phyloP scores from a whole-genome alignment of 148 eudicot species.

The Euryodendron excelsum region DNA sequence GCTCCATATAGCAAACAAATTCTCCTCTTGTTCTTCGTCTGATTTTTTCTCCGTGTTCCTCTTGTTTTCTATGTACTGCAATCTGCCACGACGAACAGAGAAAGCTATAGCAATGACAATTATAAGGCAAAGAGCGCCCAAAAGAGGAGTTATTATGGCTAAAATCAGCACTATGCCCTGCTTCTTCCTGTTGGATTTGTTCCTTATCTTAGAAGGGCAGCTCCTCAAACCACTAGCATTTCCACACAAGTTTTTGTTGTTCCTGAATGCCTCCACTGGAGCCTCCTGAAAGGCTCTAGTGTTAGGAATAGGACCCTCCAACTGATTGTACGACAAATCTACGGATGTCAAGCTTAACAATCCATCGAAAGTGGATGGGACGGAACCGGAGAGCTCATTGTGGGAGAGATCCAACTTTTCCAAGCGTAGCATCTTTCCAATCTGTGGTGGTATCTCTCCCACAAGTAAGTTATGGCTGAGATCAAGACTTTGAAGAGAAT shows the following conservation, averaged over 20 bases:
- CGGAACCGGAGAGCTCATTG: slow-evolving; percentile 43
- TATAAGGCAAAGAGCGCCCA: slow-evolving; percentile 21
- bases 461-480: neutral
- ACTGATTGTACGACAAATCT: slow-evolving; percentile 49
- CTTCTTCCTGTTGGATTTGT: neutral
- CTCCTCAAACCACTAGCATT: slow-evolving; percentile 29
- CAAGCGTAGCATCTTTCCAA: slow-evolving; percentile 9
- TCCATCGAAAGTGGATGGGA: slow-evolving; percentile 39
- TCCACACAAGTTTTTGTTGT: slow-evolving; percentile 42
- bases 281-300: slow-evolving; percentile 32
- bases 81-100: neutral
- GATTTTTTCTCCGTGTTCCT: neutral
- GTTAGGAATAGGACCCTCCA: slow-evolving; percentile 51
- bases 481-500: slow-evolving; percentile 21
- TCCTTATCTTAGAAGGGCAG: slow-evolving; percentile 19
- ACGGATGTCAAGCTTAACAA: slow-evolving; percentile 24
- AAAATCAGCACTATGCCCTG: neutral
- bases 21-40: neutral
- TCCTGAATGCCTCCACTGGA: slow-evolving; percentile 21
- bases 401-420: slow-evolving; percentile 43
- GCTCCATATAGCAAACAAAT: neutral
- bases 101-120: slow-evolving; percentile 8
- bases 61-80: neutral
- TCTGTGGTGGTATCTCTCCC: neutral
- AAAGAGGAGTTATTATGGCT: slow-evolving; percentile 12